A percentile compares a stretch with the other conserved stretches of the same genome.
phyloP scores from a whole-genome alignment of 805 yeast genomes.

The Candida manassasensis region DNA sequence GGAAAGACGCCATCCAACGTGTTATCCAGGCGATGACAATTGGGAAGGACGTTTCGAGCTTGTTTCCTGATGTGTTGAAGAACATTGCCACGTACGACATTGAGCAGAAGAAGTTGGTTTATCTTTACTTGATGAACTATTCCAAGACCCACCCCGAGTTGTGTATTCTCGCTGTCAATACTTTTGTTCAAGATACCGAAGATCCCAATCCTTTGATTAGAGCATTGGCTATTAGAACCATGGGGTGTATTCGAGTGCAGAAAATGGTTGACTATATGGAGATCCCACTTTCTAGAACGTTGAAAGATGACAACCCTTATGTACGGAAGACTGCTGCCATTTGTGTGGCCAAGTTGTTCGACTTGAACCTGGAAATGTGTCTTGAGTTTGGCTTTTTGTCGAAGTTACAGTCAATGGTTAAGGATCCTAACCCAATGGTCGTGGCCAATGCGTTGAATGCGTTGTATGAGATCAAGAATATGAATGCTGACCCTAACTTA shows the following conservation, averaged over 20 bases:
- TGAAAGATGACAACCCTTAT: slow-evolving; percentile 91
- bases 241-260: slow-evolving; percentile 97
- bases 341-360: slow-evolving; percentile 93
- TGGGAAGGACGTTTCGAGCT: slow-evolving; percentile 91
- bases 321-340: slow-evolving; percentile 97
- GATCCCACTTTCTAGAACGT: slow-evolving; percentile 77
- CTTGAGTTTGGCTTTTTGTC: slow-evolving; percentile 82
- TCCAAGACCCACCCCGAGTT: slow-evolving; percentile 96
- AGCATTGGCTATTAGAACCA: slow-evolving; percentile 94
- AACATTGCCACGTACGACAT: slow-evolving; percentile 95
- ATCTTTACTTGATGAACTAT: slow-evolving; percentile 91
- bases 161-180: slow-evolving; percentile 92
- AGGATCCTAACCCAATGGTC: slow-evolving; percentile 94
- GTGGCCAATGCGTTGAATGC: slow-evolving; percentile 92
- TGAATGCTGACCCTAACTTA: slow-evolving; percentile 47
- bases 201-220: slow-evolving; percentile 95
- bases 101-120: slow-evolving; percentile 94
- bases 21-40: slow-evolving; percentile 98
- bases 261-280: slow-evolving; percentile 94
- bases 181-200: slow-evolving; percentile 91
- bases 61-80: slow-evolving; percentile 93
- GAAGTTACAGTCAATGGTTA: slow-evolving; percentile 58
- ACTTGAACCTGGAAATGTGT: slow-evolving; percentile 74
- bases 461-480: slow-evolving; percentile 72
- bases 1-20: slow-evolving; percentile 94